Evolutionary conservation across 371 early-diverging fungal species (phyloP), one percentile per base, ranked within the genome.

Genomic region (Entomophthora muscae): DNA sequence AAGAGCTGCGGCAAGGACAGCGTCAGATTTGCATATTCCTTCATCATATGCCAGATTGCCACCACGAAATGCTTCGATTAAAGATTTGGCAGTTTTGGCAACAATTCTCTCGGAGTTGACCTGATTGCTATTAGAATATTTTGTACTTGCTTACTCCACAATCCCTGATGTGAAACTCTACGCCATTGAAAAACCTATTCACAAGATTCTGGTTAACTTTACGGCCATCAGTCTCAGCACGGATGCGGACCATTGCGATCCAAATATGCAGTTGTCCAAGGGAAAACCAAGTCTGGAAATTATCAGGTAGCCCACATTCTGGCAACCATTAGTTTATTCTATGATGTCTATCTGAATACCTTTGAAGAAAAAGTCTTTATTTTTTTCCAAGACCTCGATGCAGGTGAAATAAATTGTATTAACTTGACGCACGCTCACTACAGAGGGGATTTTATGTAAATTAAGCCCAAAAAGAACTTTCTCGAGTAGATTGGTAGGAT

Each of bases 261-360:
- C 98, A 97, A 0, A 95, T 82, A 67, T 95, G 95, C 55, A 97
- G 71, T 51, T 88, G 84, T 0, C 90, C 89, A 17, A 93, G 77
- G 22, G 83, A 76, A 66, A 93, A 95, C 98, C 98, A 97, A 2
- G 95, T 85, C 71, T 95, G 91, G 68, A 94, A 93, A 68, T 86
- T 90, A 66, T 89, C 89, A 13, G 86, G 86, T 30, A 95, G 72
- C 26, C 80, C 80, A 64, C 85, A 84, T 10, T 72, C 83, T 84
- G n/a, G n/a, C 31, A 12, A 51, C 12, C 10, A 55, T 24, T 3
- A 22, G 42, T 61, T 42, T 32, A 33, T 23, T 32, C 13, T n/a
- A 33, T 10, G n/a, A 24, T 13, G 42, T 42, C 13, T 24, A 52
- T 33, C 10, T n/a, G 22, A 26, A 10, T 61, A 62, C 52, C 53